Evolutionary conservation across 2,329 filamentous ascomycete species (phyloP).

Genomic region (Ascosphaera aggregata): DNA sequence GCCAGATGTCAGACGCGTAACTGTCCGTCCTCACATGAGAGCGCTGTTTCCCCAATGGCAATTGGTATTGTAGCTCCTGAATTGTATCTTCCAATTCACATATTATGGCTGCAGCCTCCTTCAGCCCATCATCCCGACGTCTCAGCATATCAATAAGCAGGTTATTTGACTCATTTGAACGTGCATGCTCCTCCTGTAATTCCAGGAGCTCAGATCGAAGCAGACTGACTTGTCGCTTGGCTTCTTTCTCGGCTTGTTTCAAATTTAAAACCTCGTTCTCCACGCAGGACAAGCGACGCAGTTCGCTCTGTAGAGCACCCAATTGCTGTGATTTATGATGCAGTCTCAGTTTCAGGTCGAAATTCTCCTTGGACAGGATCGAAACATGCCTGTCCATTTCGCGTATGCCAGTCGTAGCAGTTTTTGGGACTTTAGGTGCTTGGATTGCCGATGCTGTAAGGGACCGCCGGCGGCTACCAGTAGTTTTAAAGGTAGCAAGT

Average conservation of each 20-base stretch:
- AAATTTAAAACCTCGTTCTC: constrained; percentile 14
- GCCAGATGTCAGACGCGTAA: neutral
- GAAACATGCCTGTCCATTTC: constrained; percentile 22
- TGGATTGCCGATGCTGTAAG: constrained; percentile 10
- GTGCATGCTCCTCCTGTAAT: constrained; percentile 14
- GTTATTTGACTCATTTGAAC: constrained; percentile 16
- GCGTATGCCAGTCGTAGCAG: constrained; percentile 19
- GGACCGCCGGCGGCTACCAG: constrained; percentile 5
- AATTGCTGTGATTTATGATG: constrained; percentile 19
- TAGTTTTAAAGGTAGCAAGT: constrained; percentile 6
- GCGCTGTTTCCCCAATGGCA: constrained; percentile 2
- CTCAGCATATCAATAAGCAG: constrained; percentile 16
- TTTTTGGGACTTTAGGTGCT: constrained; percentile 12
- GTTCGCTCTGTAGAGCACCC: constrained; percentile 13
- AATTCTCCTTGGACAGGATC: constrained; percentile 21
- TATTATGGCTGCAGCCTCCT: constrained; percentile 21
- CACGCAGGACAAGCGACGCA: constrained; percentile 16
- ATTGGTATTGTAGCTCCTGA: constrained; percentile 10
- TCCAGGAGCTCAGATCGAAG: constrained; percentile 11
- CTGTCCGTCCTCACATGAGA: neutral
- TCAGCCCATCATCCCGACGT: constrained; percentile 18
- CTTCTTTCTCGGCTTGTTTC: constrained; percentile 12
- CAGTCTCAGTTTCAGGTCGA: constrained; percentile 20
- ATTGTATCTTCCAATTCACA: constrained; percentile 19
- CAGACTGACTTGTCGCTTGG: constrained; percentile 6